Conservation (phyloP, 768 basidiomycete genomes). For the Galerina marginata region DNA sequence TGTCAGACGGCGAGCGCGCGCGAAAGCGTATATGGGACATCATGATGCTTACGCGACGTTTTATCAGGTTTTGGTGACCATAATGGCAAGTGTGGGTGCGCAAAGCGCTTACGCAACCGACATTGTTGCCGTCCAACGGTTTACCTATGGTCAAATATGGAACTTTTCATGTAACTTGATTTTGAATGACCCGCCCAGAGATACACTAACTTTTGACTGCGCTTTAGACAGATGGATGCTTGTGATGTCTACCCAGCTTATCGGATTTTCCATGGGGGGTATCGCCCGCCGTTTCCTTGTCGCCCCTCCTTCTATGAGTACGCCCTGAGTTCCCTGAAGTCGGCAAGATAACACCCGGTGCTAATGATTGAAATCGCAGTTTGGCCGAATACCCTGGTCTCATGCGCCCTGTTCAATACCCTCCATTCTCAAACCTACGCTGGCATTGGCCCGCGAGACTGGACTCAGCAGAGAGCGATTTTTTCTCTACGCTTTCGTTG, state of each 20-base stretch:
- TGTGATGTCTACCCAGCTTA: conserved; percentile 74
- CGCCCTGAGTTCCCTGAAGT: conserved; percentile 8
- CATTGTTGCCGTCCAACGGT: conserved; percentile 73
- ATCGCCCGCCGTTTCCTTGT: conserved; percentile 69
- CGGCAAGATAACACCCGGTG: not conserved
- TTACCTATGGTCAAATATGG: conserved; percentile 65
- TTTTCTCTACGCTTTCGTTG: conserved; percentile 59
- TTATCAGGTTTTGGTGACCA: conserved; percentile 62
- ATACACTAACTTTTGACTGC: not conserved
- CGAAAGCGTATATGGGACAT: conserved; percentile 3
- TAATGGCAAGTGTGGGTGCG: conserved; percentile 66
- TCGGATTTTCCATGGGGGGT: conserved; percentile 64
- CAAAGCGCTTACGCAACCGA: conserved; percentile 70
- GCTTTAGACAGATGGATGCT: conserved; percentile 60
- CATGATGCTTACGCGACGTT: conserved; percentile 11
- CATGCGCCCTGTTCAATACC: conserved; percentile 76
- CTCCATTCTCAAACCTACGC: conserved; percentile 66
- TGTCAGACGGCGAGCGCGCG: conserved; percentile 10
- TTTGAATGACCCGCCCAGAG: not conserved
- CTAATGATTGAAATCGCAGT: conserved; percentile 41
- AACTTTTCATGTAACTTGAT: conserved; percentile 48
- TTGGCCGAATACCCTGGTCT: conserved; percentile 76
- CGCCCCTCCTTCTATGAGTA: conserved; percentile 68
- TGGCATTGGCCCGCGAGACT: conserved; percentile 56
- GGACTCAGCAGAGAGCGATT: conserved; percentile 64